Evolutionary conservation across 148 eudicot species (phyloP).

Genomic region (Amaranthus cruentus): DNA sequence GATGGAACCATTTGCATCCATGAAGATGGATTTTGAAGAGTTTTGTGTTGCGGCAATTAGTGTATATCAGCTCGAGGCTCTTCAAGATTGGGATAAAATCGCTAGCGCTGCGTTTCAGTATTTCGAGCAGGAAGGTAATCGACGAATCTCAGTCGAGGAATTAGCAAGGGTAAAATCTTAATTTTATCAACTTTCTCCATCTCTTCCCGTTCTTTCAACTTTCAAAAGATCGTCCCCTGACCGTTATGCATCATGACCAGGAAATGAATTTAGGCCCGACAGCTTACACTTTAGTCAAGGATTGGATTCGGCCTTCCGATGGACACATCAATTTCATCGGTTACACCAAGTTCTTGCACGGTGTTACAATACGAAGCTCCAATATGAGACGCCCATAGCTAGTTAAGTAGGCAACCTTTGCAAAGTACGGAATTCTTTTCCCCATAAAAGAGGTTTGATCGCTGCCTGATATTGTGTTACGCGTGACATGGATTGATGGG

Average conservation of each 20-base stretch:
- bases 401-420: neutral
- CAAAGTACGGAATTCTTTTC: neutral
- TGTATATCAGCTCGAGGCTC: constrained; percentile 89
- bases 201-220: neutral
- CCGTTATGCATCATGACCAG: constrained; percentile 31
- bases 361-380: constrained; percentile 66
- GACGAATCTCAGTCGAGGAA: constrained; percentile 58
- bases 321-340: constrained; percentile 79
- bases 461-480: constrained; percentile 15
- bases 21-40: constrained; percentile 71
- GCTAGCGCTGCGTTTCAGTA: constrained; percentile 54
- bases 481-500: neutral
- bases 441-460: neutral
- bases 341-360: constrained; percentile 91
- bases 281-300: constrained; percentile 66
- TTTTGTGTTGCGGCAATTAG: constrained; percentile 85
- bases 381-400: constrained; percentile 57
- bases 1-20: constrained; percentile 74
- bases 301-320: constrained; percentile 84
- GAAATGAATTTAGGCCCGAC: constrained; percentile 67
- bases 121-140: constrained; percentile 83
- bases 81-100: constrained; percentile 78
- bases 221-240: constrained; percentile 9
- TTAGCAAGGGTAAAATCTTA: constrained; percentile 54
- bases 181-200: neutral